These are phyloP conservation scores for Microdochium paspali DNA, from an alignment of 2,329 filamentous ascomycete genomes.

Conservation along the genomic window DNA sequence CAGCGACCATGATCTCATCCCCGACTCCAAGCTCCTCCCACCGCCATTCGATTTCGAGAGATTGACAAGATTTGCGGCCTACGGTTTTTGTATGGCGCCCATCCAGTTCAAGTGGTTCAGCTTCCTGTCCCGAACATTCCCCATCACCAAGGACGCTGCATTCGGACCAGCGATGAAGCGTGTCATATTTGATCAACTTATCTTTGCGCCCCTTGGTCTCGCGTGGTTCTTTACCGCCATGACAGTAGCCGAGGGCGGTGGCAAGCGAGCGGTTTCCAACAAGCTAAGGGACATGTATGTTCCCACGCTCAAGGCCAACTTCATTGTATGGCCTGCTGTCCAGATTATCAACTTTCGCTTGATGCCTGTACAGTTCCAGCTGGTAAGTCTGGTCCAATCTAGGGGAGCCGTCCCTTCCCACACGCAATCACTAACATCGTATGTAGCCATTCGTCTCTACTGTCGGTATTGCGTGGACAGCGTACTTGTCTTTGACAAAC, in stretches of 20 bases:
- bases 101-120: conserved; percentile 94
- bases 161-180: conserved; percentile 77
- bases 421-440: conserved; percentile 2
- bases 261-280: conserved; percentile 63
- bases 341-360: conserved; percentile 95
- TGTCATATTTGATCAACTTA: conserved; percentile 83
- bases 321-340: conserved; percentile 86
- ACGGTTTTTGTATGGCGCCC: conserved; percentile 93
- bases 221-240: conserved; percentile 90
- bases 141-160: conserved; percentile 67
- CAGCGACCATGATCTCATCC: conserved; percentile 55
- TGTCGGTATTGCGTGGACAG: conserved; percentile 94
- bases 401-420: too few species aligned
- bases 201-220: conserved; percentile 85
- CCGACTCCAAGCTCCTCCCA: conserved; percentile 52
- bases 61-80: conserved; percentile 90
- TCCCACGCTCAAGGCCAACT: conserved; percentile 92
- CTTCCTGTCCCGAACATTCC: conserved; percentile 74
- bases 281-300: conserved; percentile 94
- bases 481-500: conserved; percentile 89
- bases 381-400: conserved; percentile 53
- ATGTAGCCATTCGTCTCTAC: conserved; percentile 87
- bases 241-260: conserved; percentile 91
- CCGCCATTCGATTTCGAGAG: conserved; percentile 94
- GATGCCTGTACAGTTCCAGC: conserved; percentile 91